Evolutionary conservation across 2,329 filamentous ascomycete genomes (phyloP).

Genomic region (Cytospora paraplurivora): DNA sequence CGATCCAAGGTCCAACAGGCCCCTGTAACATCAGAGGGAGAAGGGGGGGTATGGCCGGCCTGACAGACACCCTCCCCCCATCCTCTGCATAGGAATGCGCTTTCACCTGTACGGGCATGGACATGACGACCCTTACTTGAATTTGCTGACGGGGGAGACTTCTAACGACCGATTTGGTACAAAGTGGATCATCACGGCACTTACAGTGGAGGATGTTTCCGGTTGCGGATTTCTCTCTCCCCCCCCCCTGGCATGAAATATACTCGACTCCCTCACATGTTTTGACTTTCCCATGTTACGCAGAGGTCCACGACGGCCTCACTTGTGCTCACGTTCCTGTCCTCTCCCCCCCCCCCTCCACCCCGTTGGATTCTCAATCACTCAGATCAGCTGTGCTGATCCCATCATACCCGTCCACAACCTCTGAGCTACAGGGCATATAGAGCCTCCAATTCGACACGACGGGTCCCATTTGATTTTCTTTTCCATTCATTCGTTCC

Average conservation of each 20-base stretch:
- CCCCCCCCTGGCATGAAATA: background rate
- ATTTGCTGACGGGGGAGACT: background rate
- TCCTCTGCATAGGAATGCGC: background rate
- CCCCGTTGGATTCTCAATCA: too few species aligned
- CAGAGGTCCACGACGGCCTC: background rate
- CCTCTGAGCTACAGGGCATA: conserved; percentile 7
- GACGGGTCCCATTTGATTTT: background rate
- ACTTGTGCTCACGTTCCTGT: background rate
- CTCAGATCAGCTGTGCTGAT: background rate
- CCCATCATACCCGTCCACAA: conserved; percentile 1
- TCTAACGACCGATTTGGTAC: background rate
- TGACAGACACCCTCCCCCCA: background rate
- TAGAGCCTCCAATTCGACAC: too few species aligned
- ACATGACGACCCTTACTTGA: background rate
- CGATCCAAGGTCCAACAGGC: too few species aligned
- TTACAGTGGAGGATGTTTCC: background rate
- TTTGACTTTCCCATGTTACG: background rate
- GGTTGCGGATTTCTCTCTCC: background rate
- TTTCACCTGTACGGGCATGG: background rate
- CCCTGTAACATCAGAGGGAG: too few species aligned
- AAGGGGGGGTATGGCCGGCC: too few species aligned
- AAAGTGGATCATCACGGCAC: background rate
- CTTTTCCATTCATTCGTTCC: too few species aligned
- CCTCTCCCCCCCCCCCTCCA: too few species aligned
- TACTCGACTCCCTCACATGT: background rate